Evolutionary conservation across 345 rosid species (phyloP).

Genomic region (Laguncularia racemosa): DNA sequence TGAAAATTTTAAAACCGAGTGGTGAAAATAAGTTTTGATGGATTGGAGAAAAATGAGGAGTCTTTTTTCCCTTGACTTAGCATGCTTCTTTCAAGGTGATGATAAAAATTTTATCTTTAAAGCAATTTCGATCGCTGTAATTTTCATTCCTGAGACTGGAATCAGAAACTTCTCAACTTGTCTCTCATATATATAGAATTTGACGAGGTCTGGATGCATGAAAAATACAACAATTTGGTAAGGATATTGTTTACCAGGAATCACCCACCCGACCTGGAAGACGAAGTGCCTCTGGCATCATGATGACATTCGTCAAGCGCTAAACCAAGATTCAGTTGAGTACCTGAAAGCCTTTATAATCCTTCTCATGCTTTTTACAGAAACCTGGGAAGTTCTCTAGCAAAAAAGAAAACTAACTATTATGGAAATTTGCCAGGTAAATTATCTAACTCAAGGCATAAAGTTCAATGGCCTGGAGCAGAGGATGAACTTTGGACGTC

Average conservation of each 20-base stretch:
- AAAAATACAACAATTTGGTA: conserved; percentile 18
- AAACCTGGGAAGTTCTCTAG: not conserved
- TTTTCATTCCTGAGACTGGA: conserved; percentile 3
- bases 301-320: conserved; percentile 9
- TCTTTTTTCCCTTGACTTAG: conserved; percentile 13
- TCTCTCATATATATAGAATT: conserved; percentile 8
- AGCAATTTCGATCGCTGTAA: not conserved
- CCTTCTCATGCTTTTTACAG: not conserved
- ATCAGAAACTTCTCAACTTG: not conserved
- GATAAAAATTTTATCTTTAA: not conserved
- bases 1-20: not conserved
- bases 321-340: conserved; percentile 8
- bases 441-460: conserved; percentile 13
- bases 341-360: not conserved
- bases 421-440: conserved; percentile 12
- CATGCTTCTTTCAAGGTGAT: conserved; percentile 15
- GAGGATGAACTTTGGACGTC: conserved; percentile 1
- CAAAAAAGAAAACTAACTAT: not conserved
- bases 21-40: conserved; percentile 8
- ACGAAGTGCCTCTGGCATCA: conserved; percentile 16
- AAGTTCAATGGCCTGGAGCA: not conserved
- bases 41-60: conserved; percentile 5
- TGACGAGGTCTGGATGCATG: conserved; percentile 15
- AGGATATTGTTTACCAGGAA: conserved; percentile 14
- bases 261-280: conserved; percentile 12